phyloP scores from a whole-genome alignment of 2,329 filamentous ascomycete species.

The Trichoderma afroharzianum region DNA sequence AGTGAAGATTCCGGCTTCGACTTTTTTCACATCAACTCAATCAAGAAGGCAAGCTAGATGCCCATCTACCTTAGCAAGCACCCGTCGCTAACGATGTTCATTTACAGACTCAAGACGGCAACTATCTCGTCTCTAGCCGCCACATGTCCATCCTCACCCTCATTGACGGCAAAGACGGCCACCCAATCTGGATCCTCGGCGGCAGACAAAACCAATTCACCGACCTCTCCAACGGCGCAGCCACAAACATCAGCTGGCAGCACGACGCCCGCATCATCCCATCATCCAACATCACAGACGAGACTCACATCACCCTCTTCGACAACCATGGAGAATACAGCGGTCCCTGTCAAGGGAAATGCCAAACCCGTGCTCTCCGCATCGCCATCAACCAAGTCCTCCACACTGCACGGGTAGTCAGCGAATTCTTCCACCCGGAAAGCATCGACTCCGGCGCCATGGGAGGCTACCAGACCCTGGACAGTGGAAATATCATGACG shows the following conservation, averaged over 20 bases:
- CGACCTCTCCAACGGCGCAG: background rate
- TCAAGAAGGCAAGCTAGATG: background rate
- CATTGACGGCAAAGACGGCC: background rate
- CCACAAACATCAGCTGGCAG: constrained; percentile 6
- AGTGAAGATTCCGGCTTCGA: background rate
- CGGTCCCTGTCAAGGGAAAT: background rate
- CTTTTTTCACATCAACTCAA: constrained; percentile 5
- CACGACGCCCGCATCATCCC: constrained; percentile 2
- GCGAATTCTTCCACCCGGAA: background rate
- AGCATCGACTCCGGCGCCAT: background rate
- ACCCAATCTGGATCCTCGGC: constrained; percentile 6
- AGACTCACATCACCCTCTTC: constrained; percentile 2
- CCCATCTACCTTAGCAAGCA: background rate
- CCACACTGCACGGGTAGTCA: background rate
- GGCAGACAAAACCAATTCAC: background rate
- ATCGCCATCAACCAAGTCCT: background rate
- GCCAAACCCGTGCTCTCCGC: background rate
- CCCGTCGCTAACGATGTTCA: background rate
- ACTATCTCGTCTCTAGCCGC: constrained; percentile 7
- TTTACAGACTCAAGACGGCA: background rate
- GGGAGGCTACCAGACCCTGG: background rate
- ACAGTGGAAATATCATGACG: background rate
- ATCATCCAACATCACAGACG: background rate
- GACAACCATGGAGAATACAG: constrained; percentile 7
- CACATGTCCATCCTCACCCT: background rate